Percentiles rank a stretch among this genome's conserved stretches.
Evolutionary conservation across 2,329 filamentous ascomycete species (phyloP).

Genomic region (Aspergillus novoparasiticus): DNA sequence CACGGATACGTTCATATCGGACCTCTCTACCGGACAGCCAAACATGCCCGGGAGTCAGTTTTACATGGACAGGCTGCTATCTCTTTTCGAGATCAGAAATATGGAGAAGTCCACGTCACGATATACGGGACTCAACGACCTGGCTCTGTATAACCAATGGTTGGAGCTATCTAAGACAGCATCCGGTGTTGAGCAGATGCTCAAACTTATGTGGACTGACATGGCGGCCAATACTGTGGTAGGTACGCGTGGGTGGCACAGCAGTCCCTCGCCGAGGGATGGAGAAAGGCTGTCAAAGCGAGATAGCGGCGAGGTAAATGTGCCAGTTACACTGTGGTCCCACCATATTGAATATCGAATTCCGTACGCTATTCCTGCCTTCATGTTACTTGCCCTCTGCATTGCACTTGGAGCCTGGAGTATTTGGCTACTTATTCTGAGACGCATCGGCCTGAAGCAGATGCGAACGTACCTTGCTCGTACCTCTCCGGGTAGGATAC

Average conservation of each 20-base stretch:
- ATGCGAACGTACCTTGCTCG: too few relatives aligned
- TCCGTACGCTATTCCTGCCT: too few relatives aligned
- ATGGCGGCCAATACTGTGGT: conserved; percentile 2
- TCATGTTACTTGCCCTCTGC: too few relatives aligned
- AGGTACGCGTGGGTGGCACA: neutral
- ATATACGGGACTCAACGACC: neutral
- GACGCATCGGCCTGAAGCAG: too few relatives aligned
- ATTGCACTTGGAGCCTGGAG: too few relatives aligned
- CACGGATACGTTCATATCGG: neutral
- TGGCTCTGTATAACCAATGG: neutral
- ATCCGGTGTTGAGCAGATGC: neutral
- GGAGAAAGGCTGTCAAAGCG: too few relatives aligned
- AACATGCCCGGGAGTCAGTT: neutral
- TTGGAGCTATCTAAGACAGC: neutral
- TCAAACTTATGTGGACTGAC: conserved; percentile 6
- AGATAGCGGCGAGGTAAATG: too few relatives aligned
- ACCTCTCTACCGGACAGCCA: neutral
- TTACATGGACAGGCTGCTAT: neutral
- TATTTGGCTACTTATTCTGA: too few relatives aligned
- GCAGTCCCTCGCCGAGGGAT: too few relatives aligned
- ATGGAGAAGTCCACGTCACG: neutral
- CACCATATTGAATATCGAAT: too few relatives aligned
- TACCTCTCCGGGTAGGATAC: too few relatives aligned
- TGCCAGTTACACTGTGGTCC: too few relatives aligned
- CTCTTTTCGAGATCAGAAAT: neutral